These are phyloP conservation scores for Stentor roeselii DNA, from an alignment of 73 alveolate species.

Conservation along the genomic window DNA sequence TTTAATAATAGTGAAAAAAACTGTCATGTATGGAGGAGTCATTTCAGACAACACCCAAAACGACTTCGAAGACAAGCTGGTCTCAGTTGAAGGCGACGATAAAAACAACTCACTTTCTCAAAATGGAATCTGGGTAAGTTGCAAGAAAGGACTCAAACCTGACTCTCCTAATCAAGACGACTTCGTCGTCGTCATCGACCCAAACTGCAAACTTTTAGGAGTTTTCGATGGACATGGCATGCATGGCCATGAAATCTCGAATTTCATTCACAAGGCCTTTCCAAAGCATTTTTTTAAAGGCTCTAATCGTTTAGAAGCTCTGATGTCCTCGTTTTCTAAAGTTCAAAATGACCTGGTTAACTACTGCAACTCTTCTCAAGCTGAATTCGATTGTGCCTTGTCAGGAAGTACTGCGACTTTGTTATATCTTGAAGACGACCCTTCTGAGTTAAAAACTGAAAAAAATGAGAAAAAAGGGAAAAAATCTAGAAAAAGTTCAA, in stretches of 20 bases:
- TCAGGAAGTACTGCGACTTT: slow-evolving; percentile 22
- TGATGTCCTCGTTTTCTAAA: not conserved
- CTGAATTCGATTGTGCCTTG: not conserved
- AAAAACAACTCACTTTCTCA: no score
- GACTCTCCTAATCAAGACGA: slow-evolving; percentile 28
- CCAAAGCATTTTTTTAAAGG: not conserved
- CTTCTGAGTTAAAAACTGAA: no score
- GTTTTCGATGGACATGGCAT: slow-evolving; percentile 66
- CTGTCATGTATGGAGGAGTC: no score
- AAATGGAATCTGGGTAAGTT: not conserved
- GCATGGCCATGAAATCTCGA: slow-evolving; percentile 50
- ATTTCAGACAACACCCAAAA: no score
- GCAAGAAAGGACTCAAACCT: slow-evolving; percentile 23
- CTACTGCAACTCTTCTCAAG: not conserved
- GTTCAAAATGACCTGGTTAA: not conserved
- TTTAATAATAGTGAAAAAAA: no score
- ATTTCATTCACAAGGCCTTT: slow-evolving; percentile 36
- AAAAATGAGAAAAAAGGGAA: no score
- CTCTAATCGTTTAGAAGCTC: not conserved
- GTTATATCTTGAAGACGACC: no score
- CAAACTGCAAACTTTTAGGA: slow-evolving; percentile 38
- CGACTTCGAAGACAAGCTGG: no score
- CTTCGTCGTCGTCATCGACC: not conserved
- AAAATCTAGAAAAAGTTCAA: not conserved
- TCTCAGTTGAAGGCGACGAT: no score